Evolutionary conservation across 2,329 filamentous ascomycete genomes (phyloP).

Genomic region (Teratosphaeria nubilosa): DNA sequence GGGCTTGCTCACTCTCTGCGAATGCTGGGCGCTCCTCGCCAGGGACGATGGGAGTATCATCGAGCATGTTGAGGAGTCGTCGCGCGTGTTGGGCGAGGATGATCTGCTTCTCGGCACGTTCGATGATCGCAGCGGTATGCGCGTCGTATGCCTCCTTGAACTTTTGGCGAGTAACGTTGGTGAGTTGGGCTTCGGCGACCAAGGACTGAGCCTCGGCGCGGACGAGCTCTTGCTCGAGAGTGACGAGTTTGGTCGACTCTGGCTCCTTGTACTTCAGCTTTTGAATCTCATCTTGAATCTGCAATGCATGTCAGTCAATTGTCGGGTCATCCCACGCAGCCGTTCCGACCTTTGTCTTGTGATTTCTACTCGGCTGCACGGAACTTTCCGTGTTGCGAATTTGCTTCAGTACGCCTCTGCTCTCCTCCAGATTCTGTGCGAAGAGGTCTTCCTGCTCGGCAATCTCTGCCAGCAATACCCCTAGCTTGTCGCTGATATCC

Average conservation of each 20-base stretch:
- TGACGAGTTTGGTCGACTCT: conserved; percentile 66
- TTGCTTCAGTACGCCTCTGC: conserved; percentile 70
- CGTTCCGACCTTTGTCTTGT: conserved; percentile 56
- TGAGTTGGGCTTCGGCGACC: conserved; percentile 91
- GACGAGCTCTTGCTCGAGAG: conserved; percentile 91
- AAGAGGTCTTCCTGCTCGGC: conserved; percentile 88
- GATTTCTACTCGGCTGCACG: conserved; percentile 83
- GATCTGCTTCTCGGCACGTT: conserved; percentile 93
- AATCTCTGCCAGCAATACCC: conserved; percentile 81
- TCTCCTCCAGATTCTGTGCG: conserved; percentile 79
- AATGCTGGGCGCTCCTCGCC: conserved; percentile 69
- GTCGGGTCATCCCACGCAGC: background rate
- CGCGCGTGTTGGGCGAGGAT: conserved; percentile 86
- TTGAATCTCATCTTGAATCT: conserved; percentile 82
- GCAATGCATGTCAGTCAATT: background rate
- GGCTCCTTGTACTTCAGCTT: conserved; percentile 89
- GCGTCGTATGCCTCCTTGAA: conserved; percentile 88
- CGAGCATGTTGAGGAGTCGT: conserved; percentile 71
- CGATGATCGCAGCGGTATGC: conserved; percentile 83
- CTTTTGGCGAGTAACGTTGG: conserved; percentile 91
- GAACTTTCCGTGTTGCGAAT: conserved; percentile 93
- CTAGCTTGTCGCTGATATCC: conserved; percentile 91
- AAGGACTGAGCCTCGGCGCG: conserved; percentile 90
- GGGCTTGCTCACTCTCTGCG: conserved; percentile 54
- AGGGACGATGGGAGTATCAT: conserved; percentile 81